Percentiles rank a stretch among this genome's conserved stretches.
These are phyloP conservation scores for Macrophomina phaseolina DNA, from an alignment of 2,329 filamentous ascomycete species.

Conservation along the genomic window DNA sequence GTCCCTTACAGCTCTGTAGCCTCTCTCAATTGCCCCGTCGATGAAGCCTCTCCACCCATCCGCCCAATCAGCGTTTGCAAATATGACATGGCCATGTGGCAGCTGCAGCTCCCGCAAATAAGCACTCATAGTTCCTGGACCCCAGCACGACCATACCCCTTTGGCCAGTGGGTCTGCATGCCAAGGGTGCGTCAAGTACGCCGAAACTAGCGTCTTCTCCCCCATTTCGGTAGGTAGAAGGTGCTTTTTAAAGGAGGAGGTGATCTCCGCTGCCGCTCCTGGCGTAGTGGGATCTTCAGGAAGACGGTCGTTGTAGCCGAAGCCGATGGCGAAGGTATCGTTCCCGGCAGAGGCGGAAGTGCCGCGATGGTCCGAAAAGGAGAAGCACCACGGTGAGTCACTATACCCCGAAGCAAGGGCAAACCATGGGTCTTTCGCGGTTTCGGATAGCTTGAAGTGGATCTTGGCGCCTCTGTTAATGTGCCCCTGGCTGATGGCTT, in stretches of 20 bases:
- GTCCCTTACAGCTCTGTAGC: too few species aligned
- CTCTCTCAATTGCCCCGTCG: slow-evolving; percentile 43
- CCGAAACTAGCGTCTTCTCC: slow-evolving; percentile 5
- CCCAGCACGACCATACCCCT: slow-evolving; percentile 36
- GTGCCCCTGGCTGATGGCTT: slow-evolving; percentile 36
- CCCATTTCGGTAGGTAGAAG: slow-evolving; percentile 1
- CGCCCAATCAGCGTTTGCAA: slow-evolving; percentile 45
- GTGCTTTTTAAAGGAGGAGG: slow-evolving; percentile 15
- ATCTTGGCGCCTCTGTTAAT: slow-evolving; percentile 40
- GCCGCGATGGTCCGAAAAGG: slow-evolving; percentile 26
- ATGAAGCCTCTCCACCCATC: slow-evolving; percentile 43
- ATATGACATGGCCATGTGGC: slow-evolving; percentile 36
- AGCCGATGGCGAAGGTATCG: slow-evolving; percentile 26
- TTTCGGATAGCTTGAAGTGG: slow-evolving; percentile 28
- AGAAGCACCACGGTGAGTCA: slow-evolving; percentile 23
- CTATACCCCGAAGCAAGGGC: slow-evolving; percentile 10
- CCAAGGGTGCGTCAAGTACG: slow-evolving; percentile 37
- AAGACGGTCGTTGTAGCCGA: slow-evolving; percentile 24
- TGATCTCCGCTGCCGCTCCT: slow-evolving; percentile 17
- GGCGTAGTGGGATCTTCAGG: slow-evolving; percentile 5
- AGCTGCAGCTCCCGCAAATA: slow-evolving; percentile 37
- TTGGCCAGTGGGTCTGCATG: slow-evolving; percentile 38
- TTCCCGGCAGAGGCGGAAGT: not conserved
- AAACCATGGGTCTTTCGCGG: slow-evolving; percentile 7
- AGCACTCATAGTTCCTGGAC: slow-evolving; percentile 28